These are phyloP conservation scores for Fusarium sororula DNA, from an alignment of 2,329 filamentous ascomycete species.

Conservation along the genomic window DNA sequence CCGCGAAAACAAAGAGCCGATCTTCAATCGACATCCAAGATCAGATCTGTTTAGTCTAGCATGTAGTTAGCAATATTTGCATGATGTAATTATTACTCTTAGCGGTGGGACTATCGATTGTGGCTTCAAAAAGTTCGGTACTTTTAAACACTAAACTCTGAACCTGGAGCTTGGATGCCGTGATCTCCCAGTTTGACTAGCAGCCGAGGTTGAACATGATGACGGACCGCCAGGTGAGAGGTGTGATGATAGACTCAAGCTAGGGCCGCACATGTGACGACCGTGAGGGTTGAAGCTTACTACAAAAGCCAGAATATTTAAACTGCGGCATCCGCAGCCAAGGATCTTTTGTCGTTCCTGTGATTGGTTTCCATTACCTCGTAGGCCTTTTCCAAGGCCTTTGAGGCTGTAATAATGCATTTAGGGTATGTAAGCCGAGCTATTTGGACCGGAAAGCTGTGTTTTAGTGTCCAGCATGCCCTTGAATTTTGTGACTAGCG, in stretches of 20 bases:
- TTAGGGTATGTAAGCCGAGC: background rate
- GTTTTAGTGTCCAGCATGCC: background rate
- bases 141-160: background rate
- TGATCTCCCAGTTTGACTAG: no score
- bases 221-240: background rate
- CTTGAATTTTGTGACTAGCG: no score
- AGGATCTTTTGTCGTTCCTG: background rate
- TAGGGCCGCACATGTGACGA: background rate
- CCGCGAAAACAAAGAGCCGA: background rate
- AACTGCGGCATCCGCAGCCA: background rate
- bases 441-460: background rate
- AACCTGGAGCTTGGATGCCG: background rate
- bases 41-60: background rate
- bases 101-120: background rate
- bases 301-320: background rate
- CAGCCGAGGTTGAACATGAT: background rate
- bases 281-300: background rate
- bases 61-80: background rate
- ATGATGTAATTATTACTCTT: background rate
- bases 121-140: background rate
- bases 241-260: background rate
- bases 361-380: no score
- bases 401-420: fast-evolving
- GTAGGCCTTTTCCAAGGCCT: fast-evolving
- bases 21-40: background rate